Evolutionary conservation across 495 filamentous ascomycete species (phyloP), one percentile per base, ranked within the genome.

Genomic region (Letharia columbiana): DNA sequence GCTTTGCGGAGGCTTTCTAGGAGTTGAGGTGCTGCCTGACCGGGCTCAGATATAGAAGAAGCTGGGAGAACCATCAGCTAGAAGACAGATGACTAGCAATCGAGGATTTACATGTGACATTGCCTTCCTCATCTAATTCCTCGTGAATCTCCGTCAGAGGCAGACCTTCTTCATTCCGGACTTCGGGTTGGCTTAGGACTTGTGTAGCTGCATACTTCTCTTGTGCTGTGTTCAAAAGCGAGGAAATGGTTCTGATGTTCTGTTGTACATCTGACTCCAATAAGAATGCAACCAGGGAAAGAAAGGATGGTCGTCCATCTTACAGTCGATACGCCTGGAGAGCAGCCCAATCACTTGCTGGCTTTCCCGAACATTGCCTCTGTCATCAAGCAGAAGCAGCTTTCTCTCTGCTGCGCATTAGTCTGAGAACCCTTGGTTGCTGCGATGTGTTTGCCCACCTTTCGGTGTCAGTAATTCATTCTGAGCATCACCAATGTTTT

Each of bases 81-180:
- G 7, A 5, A 7, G 3, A 41, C 13, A 42, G 1, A 41, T 15
- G 6, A 42, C 13, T 44, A 31, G 18, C 4, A 28, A 44, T 42
- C n/a, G 3, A 50, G 12, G 18, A 20, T 17, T n/a, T 64, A 71
- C 69, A 87, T 41, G 96, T 77, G 15, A 98, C 82, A 71, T 96
- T 93, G 23, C 85, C 94, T 23, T 96, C 87, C 28, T 96, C 93
- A 73, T 98, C 94, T 57, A 98, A 78, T 76, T 96, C 88, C 75
- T 98, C 93, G 52, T 86, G 76, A 66, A 98, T 97, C 62, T 97
- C 93, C 31, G 85, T 89, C 62, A 96, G 81, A 4, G 91, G 88
- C 57, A 92, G 73, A 66, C 87, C 75, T 44, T 88, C 87, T 64
- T 89, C 88, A 47, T 82, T 83, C 31, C 75, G 79, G 28, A 72